Conservation (phyloP, 139 green algal genomes). For the Chlamydomonas eustigma region DNA sequence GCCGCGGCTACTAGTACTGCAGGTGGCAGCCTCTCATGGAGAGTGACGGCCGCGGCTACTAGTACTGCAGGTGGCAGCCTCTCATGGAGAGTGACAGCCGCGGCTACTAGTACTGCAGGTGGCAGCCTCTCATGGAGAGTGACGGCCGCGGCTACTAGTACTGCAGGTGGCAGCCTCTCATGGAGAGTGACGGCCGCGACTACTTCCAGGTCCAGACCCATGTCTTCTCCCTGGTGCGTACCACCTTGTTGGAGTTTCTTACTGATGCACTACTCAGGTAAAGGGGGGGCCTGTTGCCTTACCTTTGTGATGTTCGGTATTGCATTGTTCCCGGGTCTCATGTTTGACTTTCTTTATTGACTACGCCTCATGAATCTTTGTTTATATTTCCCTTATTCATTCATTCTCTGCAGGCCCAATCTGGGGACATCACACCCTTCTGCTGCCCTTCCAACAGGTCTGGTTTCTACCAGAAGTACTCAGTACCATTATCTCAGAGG, state of each 20-base stretch:
- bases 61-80: neutral
- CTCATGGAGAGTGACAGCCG: neutral
- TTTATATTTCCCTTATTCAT: no score
- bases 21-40: no score
- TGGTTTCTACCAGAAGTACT: neutral
- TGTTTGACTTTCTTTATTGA: no score
- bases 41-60: no score
- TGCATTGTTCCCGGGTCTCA: no score
- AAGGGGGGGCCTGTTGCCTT: no score
- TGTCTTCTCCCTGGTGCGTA: neutral
- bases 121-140: neutral
- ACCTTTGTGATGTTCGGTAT: no score
- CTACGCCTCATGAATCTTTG: no score
- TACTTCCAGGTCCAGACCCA: slow-evolving; percentile 4
- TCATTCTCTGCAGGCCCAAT: neutral
- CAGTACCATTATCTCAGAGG: neutral
- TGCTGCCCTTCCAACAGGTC: neutral
- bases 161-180: neutral
- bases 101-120: neutral
- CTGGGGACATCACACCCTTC: neutral
- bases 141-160: neutral
- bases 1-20: no score
- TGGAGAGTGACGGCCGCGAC: neutral
- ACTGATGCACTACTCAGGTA: no score
- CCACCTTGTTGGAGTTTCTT: no score